Evolutionary conservation across 1,139 yeast genomes (phyloP).

Genomic region (Pichia inconspicua): DNA sequence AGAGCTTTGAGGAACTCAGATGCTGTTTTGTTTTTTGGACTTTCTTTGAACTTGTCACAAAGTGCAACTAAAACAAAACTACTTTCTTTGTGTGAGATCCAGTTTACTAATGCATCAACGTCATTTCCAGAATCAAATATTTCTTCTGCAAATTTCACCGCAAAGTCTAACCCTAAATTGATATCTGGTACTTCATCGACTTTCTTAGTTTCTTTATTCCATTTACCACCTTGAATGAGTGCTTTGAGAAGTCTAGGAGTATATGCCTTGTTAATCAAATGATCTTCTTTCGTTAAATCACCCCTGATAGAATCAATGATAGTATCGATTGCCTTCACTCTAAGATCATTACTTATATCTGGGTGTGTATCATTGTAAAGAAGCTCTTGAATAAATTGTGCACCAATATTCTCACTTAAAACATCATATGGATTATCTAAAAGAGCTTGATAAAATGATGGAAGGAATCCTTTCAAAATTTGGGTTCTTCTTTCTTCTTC

Average conservation of each 20-base stretch:
- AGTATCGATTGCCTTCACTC: constrained; percentile 46
- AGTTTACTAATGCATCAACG: constrained; percentile 43
- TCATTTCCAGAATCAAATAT: constrained; percentile 39
- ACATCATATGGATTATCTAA: constrained; percentile 41
- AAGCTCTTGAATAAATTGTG: constrained; percentile 76
- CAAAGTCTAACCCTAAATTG: constrained; percentile 57
- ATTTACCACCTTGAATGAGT: constrained; percentile 78
- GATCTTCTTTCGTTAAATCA: constrained; percentile 59
- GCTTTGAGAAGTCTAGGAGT: constrained; percentile 71
- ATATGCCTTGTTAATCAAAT: constrained; percentile 64
- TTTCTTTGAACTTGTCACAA: constrained; percentile 40
- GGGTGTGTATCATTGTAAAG: constrained; percentile 46
- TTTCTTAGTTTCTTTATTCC: constrained; percentile 52
- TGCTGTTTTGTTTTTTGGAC: constrained; percentile 31
- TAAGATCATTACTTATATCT: constrained; percentile 40
- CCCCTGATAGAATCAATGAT: constrained; percentile 58
- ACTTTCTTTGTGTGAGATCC: constrained; percentile 66
- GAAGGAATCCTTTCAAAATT: constrained; percentile 57
- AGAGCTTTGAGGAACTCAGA: constrained; percentile 46
- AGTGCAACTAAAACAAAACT: constrained; percentile 75
- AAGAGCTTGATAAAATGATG: constrained; percentile 53
- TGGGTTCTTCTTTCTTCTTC: constrained; percentile 69
- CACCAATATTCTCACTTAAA: constrained; percentile 65
- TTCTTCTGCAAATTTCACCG: constrained; percentile 45
- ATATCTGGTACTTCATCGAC: constrained; percentile 39